Percentiles rank a stretch among this genome's conserved stretches.
These are phyloP conservation scores for Coniochaeta prunicola DNA, from an alignment of 2,329 filamentous ascomycete genomes.

Conservation along the genomic window DNA sequence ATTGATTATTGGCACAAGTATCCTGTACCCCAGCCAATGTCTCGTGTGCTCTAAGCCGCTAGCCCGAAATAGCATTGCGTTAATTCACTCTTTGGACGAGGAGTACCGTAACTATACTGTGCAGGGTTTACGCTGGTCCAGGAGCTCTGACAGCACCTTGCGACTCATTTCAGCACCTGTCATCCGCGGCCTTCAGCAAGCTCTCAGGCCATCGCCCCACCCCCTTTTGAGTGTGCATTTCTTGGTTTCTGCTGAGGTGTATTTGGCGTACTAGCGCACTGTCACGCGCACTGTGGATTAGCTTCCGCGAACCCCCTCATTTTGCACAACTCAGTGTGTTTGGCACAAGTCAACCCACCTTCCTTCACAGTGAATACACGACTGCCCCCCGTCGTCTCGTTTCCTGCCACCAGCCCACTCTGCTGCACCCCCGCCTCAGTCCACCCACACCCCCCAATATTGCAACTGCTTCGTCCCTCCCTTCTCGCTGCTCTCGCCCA, in stretches of 20 bases:
- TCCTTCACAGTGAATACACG: not conserved
- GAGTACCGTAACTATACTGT: not conserved
- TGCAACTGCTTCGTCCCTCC: conserved; percentile 12
- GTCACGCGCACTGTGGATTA: not conserved
- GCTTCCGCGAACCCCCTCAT: not conserved
- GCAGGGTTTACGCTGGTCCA: not conserved
- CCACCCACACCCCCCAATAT: conserved; percentile 13
- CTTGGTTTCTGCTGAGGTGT: not conserved
- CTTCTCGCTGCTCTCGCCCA: conserved; percentile 14
- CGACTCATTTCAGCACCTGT: not conserved
- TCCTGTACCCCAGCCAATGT: conserved; percentile 1
- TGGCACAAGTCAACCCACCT: conserved; percentile 1
- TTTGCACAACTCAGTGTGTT: not conserved
- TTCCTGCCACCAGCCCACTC: conserved; percentile 1
- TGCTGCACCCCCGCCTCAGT: conserved; percentile 8
- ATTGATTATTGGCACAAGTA: not conserved
- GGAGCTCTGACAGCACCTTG: not conserved
- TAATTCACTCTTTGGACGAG: not conserved
- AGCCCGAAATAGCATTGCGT: not conserved
- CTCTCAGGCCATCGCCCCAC: not conserved
- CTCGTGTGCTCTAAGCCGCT: not conserved
- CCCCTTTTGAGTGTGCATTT: not conserved
- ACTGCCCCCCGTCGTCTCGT: not conserved
- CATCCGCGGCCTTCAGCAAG: not conserved
- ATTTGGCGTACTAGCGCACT: not conserved